Percentiles rank a stretch among this genome's conserved stretches.
Evolutionary conservation across 1,284 basidiomycete species (phyloP).

Genomic region (Ceratobasidium sp.): DNA sequence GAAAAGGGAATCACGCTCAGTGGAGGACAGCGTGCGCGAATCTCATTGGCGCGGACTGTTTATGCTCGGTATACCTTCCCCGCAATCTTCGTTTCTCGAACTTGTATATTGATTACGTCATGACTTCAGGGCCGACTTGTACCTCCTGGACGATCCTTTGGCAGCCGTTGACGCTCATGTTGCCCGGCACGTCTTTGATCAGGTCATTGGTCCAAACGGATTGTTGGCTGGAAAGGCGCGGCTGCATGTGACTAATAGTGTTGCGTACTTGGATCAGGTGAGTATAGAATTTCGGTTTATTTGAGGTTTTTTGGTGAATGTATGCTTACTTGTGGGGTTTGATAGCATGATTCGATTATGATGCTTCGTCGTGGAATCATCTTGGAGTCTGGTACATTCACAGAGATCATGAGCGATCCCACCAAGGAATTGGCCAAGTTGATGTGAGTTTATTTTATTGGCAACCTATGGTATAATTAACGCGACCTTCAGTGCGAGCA

Average conservation of each 20-base stretch:
- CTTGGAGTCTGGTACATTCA: slow-evolving; percentile 81
- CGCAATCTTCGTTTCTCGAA: no score
- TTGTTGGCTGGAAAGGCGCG: slow-evolving; percentile 88
- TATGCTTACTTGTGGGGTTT: background rate
- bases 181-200: slow-evolving; percentile 76
- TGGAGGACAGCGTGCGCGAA: no score
- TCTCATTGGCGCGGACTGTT: slow-evolving; percentile 67
- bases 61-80: slow-evolving; percentile 58
- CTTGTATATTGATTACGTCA: background rate
- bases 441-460: slow-evolving; percentile 66
- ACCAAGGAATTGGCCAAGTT: slow-evolving; percentile 83
- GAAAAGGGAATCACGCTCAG: no score
- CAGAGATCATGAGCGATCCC: slow-evolving; percentile 71
- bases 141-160: slow-evolving; percentile 68
- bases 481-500: slow-evolving; percentile 35
- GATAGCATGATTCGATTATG: slow-evolving; percentile 82
- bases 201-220: slow-evolving; percentile 91
- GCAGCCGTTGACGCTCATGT: slow-evolving; percentile 80
- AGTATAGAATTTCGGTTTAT: no score
- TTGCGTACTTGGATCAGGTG: slow-evolving; percentile 74
- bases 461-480: slow-evolving; percentile 32
- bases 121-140: slow-evolving; percentile 69
- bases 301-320: no score
- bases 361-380: slow-evolving; percentile 89
- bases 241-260: slow-evolving; percentile 90